Percentiles rank a stretch among this genome's conserved stretches.
Evolutionary conservation across 208 protist species (phyloP).

Genomic region (Crithidia expoeki): DNA sequence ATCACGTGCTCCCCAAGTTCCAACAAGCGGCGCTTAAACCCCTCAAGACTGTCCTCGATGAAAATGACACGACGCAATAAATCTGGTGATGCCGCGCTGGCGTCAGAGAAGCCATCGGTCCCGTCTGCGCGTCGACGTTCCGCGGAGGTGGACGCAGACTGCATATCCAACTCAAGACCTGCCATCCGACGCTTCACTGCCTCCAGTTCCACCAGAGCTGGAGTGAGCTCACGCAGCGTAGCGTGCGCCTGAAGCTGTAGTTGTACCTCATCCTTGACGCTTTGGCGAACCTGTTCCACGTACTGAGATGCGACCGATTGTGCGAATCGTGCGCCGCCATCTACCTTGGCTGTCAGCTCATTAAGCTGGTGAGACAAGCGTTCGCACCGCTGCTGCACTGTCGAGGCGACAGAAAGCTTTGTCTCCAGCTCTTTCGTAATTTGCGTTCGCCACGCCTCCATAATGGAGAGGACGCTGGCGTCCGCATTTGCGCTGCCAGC

Average conservation of each 20-base stretch:
- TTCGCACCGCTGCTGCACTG: constrained; percentile 19
- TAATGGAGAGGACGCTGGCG: not conserved
- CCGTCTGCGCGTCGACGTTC: constrained; percentile 8
- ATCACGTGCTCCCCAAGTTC: constrained; percentile 27
- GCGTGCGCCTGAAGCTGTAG: constrained; percentile 23
- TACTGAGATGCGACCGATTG: constrained; percentile 30
- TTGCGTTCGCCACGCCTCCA: constrained; percentile 20
- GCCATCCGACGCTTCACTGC: constrained; percentile 53
- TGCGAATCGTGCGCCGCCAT: constrained; percentile 31
- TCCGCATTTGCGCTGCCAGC: not conserved
- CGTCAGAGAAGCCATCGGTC: not conserved
- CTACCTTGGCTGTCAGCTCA: constrained; percentile 33
- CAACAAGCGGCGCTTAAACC: constrained; percentile 30
- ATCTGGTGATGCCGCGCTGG: not conserved
- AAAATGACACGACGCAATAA: constrained; percentile 19
- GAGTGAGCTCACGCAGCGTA: constrained; percentile 34
- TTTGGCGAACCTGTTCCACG: constrained; percentile 29
- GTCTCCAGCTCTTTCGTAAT: constrained; percentile 15
- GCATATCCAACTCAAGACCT: constrained; percentile 35
- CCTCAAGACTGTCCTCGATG: constrained; percentile 24
- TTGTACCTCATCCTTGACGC: constrained; percentile 26
- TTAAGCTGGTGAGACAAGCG: constrained; percentile 35
- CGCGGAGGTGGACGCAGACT: constrained; percentile 8
- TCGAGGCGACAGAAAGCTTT: constrained; percentile 1
- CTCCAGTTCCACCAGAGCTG: constrained; percentile 52